Evolutionary conservation across 73 alveolate species (phyloP), one percentile per base, ranked within the genome.

Genomic region (Paramecium bursaria): DNA sequence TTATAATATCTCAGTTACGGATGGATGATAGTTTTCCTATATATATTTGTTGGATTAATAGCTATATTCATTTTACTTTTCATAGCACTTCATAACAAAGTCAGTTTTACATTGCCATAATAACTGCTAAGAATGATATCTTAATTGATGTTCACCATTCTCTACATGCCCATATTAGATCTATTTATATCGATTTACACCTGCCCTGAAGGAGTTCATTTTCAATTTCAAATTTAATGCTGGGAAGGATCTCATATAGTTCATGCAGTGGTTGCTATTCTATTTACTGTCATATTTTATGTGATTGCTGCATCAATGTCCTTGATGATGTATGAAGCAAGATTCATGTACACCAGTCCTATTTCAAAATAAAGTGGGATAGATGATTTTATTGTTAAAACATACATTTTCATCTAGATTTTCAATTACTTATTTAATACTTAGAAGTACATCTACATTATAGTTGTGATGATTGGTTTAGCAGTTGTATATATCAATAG

Each of bases 121-220:
- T 19, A 53, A 67, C 33, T 42, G 47, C 35, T 67, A 67, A 67
- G 33, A 39, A 15, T 29, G 44, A 67, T 67, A 15, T 25, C 44
- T 3, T 39, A 67, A 39, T 67, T 67, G 44, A 42, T 67, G 55
- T 47, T 67, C 25, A 39, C 82, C n/a, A 42, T 67, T 67, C 44
- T 67, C 33, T 67, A 67, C 44, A 67, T 67, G 82, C 82, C 82
- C 17, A 67, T 67, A 21, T 13, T 67, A 35, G 82, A 67, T 67
- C 44, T 67, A 67, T 67, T 67, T 19, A 67, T 67, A n/a, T 31
- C 82, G 22, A 42, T 67, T 0, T 67, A 35, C 50, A 67, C 82
- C 19, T 67, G 82, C 22, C n/a, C 17, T 39, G 30, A 31, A 39
- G 17, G 35, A 39, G 23, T 25, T 3, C 82, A 67, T 44, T 67